Evolutionary conservation across 164 flowering plant genomes (phyloP).

Genomic region (Umbellularia californica): DNA sequence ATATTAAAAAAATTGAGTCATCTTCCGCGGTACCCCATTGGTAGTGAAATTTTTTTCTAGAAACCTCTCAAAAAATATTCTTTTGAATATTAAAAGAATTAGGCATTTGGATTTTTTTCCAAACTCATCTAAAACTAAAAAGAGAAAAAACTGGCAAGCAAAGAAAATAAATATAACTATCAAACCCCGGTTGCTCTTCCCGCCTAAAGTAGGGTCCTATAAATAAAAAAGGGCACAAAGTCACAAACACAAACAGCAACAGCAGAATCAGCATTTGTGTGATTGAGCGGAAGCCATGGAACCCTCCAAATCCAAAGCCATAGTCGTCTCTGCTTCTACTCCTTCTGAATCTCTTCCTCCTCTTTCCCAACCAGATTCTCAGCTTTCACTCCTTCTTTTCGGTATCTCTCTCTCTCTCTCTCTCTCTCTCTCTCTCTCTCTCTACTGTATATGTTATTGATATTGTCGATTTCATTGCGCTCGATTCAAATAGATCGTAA

Average conservation of each 20-base stretch:
- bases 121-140: too few species aligned
- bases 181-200: too few species aligned
- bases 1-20: too few species aligned
- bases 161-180: too few species aligned
- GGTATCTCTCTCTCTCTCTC: not conserved
- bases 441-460: not conserved
- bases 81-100: too few species aligned
- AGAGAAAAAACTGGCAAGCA: too few species aligned
- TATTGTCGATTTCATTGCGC: not conserved
- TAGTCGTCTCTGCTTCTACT: conserved; percentile 21
- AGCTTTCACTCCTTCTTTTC: conserved; percentile 38
- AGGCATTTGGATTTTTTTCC: too few species aligned
- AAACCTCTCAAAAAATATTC: too few species aligned
- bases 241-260: too few species aligned
- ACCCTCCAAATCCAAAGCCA: not conserved
- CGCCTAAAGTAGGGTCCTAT: not conserved
- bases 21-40: too few species aligned
- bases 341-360: conserved; percentile 22
- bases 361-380: conserved; percentile 34
- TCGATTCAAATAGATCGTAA: not conserved
- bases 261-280: too few species aligned
- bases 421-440: not conserved
- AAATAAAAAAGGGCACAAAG: not conserved
- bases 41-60: too few species aligned
- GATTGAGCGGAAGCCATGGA: not conserved